These are phyloP conservation scores for Colletotrichum phormii DNA, from an alignment of 2,329 filamentous ascomycete species.

Conservation along the genomic window DNA sequence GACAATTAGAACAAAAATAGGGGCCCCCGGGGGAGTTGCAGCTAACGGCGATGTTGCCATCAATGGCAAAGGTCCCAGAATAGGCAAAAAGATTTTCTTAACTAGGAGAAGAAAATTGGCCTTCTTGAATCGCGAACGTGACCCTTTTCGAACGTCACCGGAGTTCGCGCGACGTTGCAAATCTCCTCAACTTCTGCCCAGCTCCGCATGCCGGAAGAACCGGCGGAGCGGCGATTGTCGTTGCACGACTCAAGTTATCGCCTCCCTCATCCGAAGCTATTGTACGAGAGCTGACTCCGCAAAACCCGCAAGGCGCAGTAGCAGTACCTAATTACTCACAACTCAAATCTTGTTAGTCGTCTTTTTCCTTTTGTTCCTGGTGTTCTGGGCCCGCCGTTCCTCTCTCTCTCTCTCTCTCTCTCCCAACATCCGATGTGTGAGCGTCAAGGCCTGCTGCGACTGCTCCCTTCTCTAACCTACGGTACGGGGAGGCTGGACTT, in stretches of 20 bases:
- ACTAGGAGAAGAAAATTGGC: neutral
- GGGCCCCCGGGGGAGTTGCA: neutral
- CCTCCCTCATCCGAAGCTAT: constrained; percentile 18
- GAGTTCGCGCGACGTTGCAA: neutral
- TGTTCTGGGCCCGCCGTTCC: neutral
- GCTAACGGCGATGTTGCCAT: neutral
- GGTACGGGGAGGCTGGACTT: neutral
- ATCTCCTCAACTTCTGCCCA: neutral
- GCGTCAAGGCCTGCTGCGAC: neutral
- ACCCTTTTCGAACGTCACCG: neutral
- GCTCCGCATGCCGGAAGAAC: neutral
- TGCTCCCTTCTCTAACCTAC: neutral
- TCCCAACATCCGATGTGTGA: constrained; percentile 33
- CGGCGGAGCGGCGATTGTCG: neutral
- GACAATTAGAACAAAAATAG: neutral
- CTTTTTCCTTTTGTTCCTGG: neutral
- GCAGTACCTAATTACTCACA: neutral
- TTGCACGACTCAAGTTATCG: neutral
- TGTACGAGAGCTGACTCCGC: neutral
- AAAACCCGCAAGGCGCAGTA: constrained; percentile 15
- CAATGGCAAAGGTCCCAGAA: neutral
- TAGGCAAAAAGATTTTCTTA: neutral
- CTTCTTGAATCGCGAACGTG: neutral
- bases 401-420: neutral
- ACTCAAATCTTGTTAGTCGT: neutral